Conservation (phyloP, 495 filamentous ascomycete species). For the Apodospora peruviana region DNA sequence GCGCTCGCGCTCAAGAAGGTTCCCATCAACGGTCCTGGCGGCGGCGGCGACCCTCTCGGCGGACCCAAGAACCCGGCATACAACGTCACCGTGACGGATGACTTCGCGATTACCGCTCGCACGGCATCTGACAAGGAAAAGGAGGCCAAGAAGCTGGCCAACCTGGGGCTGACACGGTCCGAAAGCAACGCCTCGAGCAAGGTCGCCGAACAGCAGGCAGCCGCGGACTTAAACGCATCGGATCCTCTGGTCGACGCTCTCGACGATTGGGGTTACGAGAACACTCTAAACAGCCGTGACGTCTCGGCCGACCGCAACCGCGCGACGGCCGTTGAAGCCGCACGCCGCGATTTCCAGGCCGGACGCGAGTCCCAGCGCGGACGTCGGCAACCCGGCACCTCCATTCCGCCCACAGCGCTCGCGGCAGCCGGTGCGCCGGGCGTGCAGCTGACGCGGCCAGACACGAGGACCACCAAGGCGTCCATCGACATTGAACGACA, state of each 20-base stretch:
- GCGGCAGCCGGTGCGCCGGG: constrained; percentile 16
- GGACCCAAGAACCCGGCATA: constrained; percentile 66
- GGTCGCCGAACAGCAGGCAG: constrained; percentile 29
- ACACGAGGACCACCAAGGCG: constrained; percentile 6
- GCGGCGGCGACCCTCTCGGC: constrained; percentile 60
- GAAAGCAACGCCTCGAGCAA: constrained; percentile 12
- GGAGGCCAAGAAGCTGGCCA: constrained; percentile 55
- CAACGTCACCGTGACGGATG: constrained; percentile 64
- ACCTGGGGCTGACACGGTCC: constrained; percentile 13
- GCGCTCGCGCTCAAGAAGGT: constrained; percentile 80
- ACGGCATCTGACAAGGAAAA: constrained; percentile 56
- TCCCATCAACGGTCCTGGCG: constrained; percentile 79
- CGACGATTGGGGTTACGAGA: constrained; percentile 39
- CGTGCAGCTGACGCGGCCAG: constrained; percentile 30
- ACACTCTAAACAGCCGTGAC: constrained; percentile 25
- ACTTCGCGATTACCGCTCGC: constrained; percentile 53
- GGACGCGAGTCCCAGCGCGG: constrained; percentile 38
- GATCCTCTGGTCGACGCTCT: constrained; percentile 30
- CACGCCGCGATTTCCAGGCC: constrained; percentile 18
- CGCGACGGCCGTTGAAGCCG: constrained; percentile 16
- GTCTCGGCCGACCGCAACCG: constrained; percentile 25
- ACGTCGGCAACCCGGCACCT: constrained; percentile 39
- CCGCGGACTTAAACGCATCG: constrained; percentile 30
- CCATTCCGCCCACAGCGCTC: constrained; percentile 20
- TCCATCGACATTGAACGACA: constrained; percentile 26